Conservation (phyloP, 441 rosid species). For the Raphanus hybrid region DNA sequence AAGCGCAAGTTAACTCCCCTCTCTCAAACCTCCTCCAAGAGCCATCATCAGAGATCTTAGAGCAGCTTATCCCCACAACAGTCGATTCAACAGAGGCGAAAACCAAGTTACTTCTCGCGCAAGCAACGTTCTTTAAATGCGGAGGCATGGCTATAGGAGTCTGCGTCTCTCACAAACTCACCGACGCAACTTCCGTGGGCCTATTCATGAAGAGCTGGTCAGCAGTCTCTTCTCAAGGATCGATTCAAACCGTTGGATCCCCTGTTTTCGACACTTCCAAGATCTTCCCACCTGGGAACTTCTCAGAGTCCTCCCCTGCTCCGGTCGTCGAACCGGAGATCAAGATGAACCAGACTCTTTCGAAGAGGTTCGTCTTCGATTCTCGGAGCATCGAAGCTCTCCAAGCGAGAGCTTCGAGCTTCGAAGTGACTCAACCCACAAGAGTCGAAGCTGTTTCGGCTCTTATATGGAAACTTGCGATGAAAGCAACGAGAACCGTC, state of each 20-base stretch:
- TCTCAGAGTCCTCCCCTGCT: slow-evolving; percentile 36
- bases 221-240: slow-evolving; percentile 29
- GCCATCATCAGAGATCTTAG: neutral
- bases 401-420: slow-evolving; percentile 36
- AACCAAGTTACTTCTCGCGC: neutral
- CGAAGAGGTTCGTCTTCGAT: slow-evolving; percentile 40
- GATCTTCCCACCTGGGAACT: slow-evolving; percentile 42
- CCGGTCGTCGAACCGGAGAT: slow-evolving; percentile 33
- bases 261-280: slow-evolving; percentile 35
- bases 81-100: neutral
- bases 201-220: slow-evolving; percentile 54
- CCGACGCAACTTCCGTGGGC: slow-evolving; percentile 41
- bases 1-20: slow-evolving; percentile 45
- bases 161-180: slow-evolving; percentile 41
- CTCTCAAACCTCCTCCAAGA: slow-evolving; percentile 32
- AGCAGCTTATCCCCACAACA: neutral
- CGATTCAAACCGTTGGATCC: slow-evolving; percentile 1
- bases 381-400: slow-evolving; percentile 35
- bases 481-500: slow-evolving; percentile 42
- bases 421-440: slow-evolving; percentile 43
- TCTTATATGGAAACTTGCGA: slow-evolving; percentile 41
- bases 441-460: slow-evolving; percentile 51
- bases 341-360: slow-evolving; percentile 23
- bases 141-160: neutral
- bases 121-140: neutral